phyloP scores from a whole-genome alignment of 345 rosid genomes.

The Eucalyptus guilfoylei region DNA sequence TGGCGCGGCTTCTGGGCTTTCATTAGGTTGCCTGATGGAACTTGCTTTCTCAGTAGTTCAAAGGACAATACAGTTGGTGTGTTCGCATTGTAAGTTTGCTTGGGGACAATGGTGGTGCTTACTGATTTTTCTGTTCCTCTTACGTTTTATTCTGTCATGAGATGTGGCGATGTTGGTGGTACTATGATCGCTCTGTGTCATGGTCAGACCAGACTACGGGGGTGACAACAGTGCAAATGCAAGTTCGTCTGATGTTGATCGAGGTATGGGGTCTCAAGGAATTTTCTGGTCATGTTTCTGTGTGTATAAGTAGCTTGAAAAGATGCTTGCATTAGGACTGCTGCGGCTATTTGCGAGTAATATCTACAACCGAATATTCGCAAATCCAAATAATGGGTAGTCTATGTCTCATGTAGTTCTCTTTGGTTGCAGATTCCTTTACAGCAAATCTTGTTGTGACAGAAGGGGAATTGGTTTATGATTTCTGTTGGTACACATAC shows the following conservation, averaged over 20 bases:
- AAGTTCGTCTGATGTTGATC: constrained; percentile 10
- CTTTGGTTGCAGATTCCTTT: constrained; percentile 55
- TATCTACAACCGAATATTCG: not conserved
- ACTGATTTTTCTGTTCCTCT: not conserved
- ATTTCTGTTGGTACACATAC: constrained; percentile 91
- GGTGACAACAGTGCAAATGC: constrained; percentile 3
- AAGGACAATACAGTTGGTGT: constrained; percentile 66
- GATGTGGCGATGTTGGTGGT: not conserved
- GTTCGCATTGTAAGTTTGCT: constrained; percentile 47
- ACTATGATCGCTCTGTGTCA: not conserved
- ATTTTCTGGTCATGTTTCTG: not conserved
- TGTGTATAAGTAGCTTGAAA: not conserved
- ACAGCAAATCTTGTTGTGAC: constrained; percentile 43
- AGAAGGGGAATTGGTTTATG: constrained; percentile 90
- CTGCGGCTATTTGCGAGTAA: not conserved
- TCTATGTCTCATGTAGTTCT: not conserved
- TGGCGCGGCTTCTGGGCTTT: not conserved
- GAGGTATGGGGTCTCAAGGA: constrained; percentile 7
- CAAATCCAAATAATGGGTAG: not conserved
- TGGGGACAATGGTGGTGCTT: not conserved
- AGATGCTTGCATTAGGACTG: not conserved
- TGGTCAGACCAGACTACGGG: constrained; percentile 37
- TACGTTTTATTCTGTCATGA: not conserved
- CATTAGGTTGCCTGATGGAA: constrained; percentile 91
- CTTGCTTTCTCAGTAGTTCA: constrained; percentile 64